These are phyloP conservation scores for Friedmanniomyces simplex DNA, from an alignment of 495 filamentous ascomycete genomes.

Conservation along the genomic window DNA sequence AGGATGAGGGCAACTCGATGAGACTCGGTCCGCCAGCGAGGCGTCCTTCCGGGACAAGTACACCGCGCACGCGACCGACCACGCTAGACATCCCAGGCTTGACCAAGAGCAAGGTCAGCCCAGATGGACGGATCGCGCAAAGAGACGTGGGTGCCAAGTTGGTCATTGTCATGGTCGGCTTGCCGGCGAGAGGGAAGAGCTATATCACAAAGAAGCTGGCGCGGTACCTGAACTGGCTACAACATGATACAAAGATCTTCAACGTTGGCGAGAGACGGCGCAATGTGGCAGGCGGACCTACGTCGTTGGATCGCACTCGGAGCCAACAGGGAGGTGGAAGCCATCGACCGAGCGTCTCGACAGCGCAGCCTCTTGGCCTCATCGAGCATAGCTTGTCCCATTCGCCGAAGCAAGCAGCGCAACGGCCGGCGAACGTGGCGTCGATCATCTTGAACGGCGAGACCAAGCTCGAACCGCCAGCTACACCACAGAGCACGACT, in stretches of 20 bases:
- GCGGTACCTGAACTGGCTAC: slow-evolving; percentile 91
- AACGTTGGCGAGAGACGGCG: slow-evolving; percentile 90
- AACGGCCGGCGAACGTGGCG: slow-evolving; percentile 18
- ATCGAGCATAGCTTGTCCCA: slow-evolving; percentile 15
- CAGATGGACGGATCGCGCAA: slow-evolving; percentile 84
- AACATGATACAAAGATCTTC: slow-evolving; percentile 91
- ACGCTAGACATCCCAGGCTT: slow-evolving; percentile 48
- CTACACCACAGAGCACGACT: slow-evolving; percentile 3
- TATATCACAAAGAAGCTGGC: slow-evolving; percentile 98
- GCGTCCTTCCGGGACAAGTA: slow-evolving; percentile 43
- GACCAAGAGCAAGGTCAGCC: slow-evolving; percentile 86
- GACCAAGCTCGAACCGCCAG: slow-evolving; percentile 22
- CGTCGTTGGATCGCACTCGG: slow-evolving; percentile 21
- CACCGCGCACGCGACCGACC: slow-evolving; percentile 40
- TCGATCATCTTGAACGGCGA: slow-evolving; percentile 32
- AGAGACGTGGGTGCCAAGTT: slow-evolving; percentile 90
- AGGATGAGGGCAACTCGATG: slow-evolving; percentile 5
- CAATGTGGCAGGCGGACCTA: slow-evolving; percentile 55
- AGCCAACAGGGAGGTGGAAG: slow-evolving; percentile 10
- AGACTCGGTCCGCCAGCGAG: slow-evolving; percentile 32
- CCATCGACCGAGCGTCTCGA: background rate
- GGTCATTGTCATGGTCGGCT: slow-evolving; percentile 95
- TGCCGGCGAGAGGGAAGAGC: slow-evolving; percentile 90
- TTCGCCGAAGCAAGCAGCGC: background rate
- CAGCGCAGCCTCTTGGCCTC: slow-evolving; percentile 25